Percentiles rank a stretch among this genome's conserved stretches.
Conservation (phyloP, 257 asterid species). For the Plantago major region DNA sequence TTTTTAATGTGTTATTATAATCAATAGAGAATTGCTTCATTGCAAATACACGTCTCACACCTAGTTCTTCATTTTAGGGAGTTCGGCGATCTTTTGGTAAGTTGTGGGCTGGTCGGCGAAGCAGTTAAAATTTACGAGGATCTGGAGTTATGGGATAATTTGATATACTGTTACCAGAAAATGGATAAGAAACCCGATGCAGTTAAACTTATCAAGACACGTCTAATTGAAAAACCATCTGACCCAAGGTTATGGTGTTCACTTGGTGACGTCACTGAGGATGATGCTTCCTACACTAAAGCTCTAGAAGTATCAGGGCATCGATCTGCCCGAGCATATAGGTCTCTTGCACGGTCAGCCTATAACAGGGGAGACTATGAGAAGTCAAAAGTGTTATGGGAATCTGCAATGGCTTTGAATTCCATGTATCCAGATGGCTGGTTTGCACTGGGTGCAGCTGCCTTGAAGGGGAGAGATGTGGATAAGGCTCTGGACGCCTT, state of each 20-base stretch:
- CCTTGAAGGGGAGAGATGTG: conserved; percentile 71
- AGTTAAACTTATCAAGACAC: conserved; percentile 66
- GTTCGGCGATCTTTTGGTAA: conserved; percentile 76
- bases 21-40: conserved; percentile 2
- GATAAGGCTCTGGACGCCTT: conserved; percentile 88
- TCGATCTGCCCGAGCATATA: conserved; percentile 79
- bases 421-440: conserved; percentile 90
- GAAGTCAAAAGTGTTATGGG: conserved; percentile 74
- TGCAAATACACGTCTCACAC: not conserved
- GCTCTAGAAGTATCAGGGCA: conserved; percentile 82
- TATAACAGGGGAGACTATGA: conserved; percentile 78
- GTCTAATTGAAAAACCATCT: conserved; percentile 57
- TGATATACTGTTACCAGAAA: conserved; percentile 71
- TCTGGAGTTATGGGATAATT: conserved; percentile 97
- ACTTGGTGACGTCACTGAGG: conserved; percentile 81
- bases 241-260: conserved; percentile 95
- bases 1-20: not conserved
- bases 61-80: conserved; percentile 50
- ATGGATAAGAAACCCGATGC: conserved; percentile 94
- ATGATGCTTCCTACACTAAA: conserved; percentile 65
- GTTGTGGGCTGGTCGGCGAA: conserved; percentile 90
- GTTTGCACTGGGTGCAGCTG: conserved; percentile 96
- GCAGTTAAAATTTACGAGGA: conserved; percentile 77
- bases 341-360: conserved; percentile 92
- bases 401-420: conserved; percentile 82